Percentiles rank a stretch among this genome's conserved stretches.
These are phyloP conservation scores for Pleurotus cornucopiae DNA, from an alignment of 768 basidiomycete genomes.

Conservation along the genomic window DNA sequence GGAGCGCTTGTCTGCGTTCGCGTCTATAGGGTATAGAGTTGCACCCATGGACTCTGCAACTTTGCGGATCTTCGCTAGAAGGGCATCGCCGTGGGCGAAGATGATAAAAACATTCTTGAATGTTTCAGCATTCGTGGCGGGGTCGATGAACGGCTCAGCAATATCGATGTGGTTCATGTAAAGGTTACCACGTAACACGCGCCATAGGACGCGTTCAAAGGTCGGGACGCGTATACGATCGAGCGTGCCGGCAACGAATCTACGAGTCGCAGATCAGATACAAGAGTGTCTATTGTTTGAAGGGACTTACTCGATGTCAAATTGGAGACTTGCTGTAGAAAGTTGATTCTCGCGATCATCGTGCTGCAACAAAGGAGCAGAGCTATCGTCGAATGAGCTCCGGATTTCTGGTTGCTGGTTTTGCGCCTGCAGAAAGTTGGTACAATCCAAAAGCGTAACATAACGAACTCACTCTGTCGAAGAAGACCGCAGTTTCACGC, in stretches of 20 bases:
- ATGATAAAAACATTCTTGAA: constrained; percentile 99
- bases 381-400: constrained; percentile 86
- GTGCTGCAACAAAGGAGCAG: constrained; percentile 86
- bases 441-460: constrained; percentile 1
- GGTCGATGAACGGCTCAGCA: constrained; percentile 86
- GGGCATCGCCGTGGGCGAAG: constrained; percentile 91
- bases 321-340: constrained; percentile 45
- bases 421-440: constrained; percentile 54
- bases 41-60: constrained; percentile 99
- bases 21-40: constrained; percentile 93
- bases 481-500: constrained; percentile 94
- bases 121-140: constrained; percentile 74
- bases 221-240: constrained; percentile 88
- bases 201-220: constrained; percentile 97
- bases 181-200: constrained; percentile 93
- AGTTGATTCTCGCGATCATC: constrained; percentile 78
- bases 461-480: constrained; percentile 61
- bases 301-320: constrained; percentile 80
- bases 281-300: no score
- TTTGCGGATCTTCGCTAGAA: constrained; percentile 95
- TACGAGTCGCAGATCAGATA: constrained; percentile 19
- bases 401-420: constrained; percentile 76
- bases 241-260: constrained; percentile 95
- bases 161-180: constrained; percentile 99
- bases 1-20: constrained; percentile 88